phyloP scores from a whole-genome alignment of 1,284 basidiomycete species.

The Malassezia psittaci region DNA sequence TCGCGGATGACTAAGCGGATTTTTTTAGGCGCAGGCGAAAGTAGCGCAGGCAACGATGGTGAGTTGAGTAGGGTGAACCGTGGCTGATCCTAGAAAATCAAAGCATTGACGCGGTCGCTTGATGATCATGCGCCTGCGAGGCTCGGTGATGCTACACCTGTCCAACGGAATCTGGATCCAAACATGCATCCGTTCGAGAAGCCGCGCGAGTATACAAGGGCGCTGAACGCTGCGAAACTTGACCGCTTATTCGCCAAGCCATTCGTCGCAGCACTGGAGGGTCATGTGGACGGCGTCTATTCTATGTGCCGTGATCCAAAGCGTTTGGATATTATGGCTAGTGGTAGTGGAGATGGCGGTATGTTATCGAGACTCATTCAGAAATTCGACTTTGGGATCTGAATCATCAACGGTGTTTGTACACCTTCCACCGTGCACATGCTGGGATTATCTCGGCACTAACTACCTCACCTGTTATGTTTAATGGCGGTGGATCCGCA shows the following conservation, averaged over 20 bases:
- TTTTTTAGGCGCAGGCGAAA: not conserved
- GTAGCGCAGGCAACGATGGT: constrained; percentile 7
- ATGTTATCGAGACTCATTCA: constrained; percentile 48
- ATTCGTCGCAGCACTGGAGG: constrained; percentile 79
- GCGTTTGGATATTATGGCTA: constrained; percentile 71
- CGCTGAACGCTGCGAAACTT: constrained; percentile 89
- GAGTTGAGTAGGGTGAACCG: not conserved
- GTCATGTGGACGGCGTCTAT: constrained; percentile 92
- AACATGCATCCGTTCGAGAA: constrained; percentile 86
- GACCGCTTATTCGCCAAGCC: constrained; percentile 95
- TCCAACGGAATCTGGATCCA: constrained; percentile 83
- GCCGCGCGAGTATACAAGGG: constrained; percentile 83
- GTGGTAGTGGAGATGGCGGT: constrained; percentile 92
- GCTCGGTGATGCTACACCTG: constrained; percentile 68
- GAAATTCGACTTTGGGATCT: constrained; percentile 84
- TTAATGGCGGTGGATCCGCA: constrained; percentile 23
- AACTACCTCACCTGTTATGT: constrained; percentile 61
- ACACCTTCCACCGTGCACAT: constrained; percentile 70
- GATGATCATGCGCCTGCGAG: constrained; percentile 58
- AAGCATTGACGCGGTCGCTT: constrained; percentile 72
- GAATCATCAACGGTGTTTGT: constrained; percentile 58
- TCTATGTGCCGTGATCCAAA: constrained; percentile 68
- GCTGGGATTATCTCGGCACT: constrained; percentile 70
- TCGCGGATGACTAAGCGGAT: constrained; percentile 1
- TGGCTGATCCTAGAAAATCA: constrained; percentile 59